phyloP scores from a whole-genome alignment of 176 grass and related monocot species.

The Musa beccarii region DNA sequence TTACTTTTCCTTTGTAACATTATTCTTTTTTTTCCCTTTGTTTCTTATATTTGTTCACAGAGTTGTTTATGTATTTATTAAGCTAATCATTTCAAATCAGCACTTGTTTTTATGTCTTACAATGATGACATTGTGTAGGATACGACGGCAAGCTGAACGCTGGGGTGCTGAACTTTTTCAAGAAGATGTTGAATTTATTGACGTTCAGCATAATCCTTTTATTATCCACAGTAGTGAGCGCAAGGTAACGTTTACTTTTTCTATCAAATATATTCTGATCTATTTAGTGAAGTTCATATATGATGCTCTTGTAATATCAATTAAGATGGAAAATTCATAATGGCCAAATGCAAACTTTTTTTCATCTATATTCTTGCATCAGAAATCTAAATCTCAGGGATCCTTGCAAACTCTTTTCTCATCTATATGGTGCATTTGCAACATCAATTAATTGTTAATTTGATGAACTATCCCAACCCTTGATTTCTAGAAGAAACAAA shows the following conservation, averaged over 20 bases:
- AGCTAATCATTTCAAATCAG: background rate
- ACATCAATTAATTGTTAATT: no score
- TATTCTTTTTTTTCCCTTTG: background rate
- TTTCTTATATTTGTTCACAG: background rate
- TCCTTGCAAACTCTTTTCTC: no score
- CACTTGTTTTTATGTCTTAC: background rate
- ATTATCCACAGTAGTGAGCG: slow-evolving; percentile 65
- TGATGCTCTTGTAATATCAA: background rate
- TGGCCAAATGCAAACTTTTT: no score
- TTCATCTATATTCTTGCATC: no score
- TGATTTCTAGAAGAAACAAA: no score
- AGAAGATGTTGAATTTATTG: slow-evolving; percentile 91
- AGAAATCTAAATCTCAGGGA: no score
- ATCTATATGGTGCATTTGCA: no score
- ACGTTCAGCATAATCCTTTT: slow-evolving; percentile 70
- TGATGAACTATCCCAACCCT: no score
- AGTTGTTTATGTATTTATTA: background rate
- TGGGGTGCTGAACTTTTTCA: slow-evolving; percentile 92
- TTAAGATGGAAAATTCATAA: background rate
- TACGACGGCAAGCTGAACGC: slow-evolving; percentile 82
- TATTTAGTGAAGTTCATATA: background rate
- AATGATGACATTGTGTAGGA: slow-evolving; percentile 31
- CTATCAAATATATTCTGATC: background rate
- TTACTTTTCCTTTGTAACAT: background rate
- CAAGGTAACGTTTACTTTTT: slow-evolving; percentile 41